These are phyloP conservation scores for Xylariomycetidae sp. DNA, from an alignment of 2,329 filamentous ascomycete species.

Conservation along the genomic window DNA sequence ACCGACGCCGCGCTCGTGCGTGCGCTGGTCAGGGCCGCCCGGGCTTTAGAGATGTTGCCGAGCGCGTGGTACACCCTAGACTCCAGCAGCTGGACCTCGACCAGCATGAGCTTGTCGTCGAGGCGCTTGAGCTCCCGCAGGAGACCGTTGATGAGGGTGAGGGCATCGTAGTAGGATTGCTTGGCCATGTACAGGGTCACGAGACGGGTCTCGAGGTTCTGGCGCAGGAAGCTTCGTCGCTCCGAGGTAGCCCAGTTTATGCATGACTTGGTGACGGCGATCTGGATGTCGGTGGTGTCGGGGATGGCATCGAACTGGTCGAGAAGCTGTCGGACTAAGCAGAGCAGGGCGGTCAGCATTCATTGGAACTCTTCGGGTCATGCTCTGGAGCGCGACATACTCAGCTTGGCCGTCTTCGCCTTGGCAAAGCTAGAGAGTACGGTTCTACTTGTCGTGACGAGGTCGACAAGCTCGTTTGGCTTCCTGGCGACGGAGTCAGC, in stretches of 20 bases:
- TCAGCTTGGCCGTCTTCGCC: slow-evolving; percentile 96
- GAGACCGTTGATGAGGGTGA: slow-evolving; percentile 93
- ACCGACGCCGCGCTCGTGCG: slow-evolving; percentile 94
- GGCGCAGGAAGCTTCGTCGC: slow-evolving; percentile 90
- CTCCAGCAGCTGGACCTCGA: slow-evolving; percentile 96
- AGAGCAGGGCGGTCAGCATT: background rate
- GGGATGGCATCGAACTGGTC: slow-evolving; percentile 93
- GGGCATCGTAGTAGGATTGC: slow-evolving; percentile 93
- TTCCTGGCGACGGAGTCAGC: slow-evolving; percentile 46
- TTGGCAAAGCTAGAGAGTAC: slow-evolving; percentile 95
- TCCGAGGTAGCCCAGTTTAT: slow-evolving; percentile 98
- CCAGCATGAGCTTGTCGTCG: slow-evolving; percentile 95
- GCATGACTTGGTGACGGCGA: slow-evolving; percentile 93
- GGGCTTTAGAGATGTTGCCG: slow-evolving; percentile 92
- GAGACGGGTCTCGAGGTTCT: slow-evolving; percentile 94
- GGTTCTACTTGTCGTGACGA: slow-evolving; percentile 84
- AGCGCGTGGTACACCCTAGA: slow-evolving; percentile 96
- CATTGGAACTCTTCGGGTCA: no score
- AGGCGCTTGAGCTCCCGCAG: slow-evolving; percentile 95
- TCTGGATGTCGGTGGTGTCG: slow-evolving; percentile 89
- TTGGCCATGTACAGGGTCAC: slow-evolving; percentile 95
- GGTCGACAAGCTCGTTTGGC: slow-evolving; percentile 76
- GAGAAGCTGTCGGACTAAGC: slow-evolving; percentile 80
- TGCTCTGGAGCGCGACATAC: slow-evolving; percentile 47
- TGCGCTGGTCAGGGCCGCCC: slow-evolving; percentile 88